Conservation (phyloP, 1,284 basidiomycete genomes). For the Malassezia furfur region DNA sequence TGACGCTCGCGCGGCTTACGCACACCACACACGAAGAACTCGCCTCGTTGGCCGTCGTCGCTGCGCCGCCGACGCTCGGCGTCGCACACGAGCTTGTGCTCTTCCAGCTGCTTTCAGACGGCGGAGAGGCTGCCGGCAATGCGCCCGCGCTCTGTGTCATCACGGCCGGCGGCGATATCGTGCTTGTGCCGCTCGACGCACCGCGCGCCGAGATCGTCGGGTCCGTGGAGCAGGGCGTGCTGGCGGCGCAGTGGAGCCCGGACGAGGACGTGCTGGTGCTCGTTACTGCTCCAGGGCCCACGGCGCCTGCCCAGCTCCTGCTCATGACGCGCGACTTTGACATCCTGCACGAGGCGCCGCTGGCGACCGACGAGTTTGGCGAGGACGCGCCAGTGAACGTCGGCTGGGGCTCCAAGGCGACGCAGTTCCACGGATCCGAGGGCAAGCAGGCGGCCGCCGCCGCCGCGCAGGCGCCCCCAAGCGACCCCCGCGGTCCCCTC, state of each 20-base stretch:
- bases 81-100: slow-evolving; percentile 20
- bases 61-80: not conserved
- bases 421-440: slow-evolving; percentile 92
- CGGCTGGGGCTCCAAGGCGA: slow-evolving; percentile 94
- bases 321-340: slow-evolving; percentile 84
- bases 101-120: slow-evolving; percentile 35
- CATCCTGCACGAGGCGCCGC: slow-evolving; percentile 66
- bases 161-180: slow-evolving; percentile 39
- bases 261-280: slow-evolving; percentile 76
- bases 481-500: slow-evolving; percentile 40
- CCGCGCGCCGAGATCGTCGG: slow-evolving; percentile 52
- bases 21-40: not conserved
- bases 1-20: slow-evolving; percentile 4
- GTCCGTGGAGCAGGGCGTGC: slow-evolving; percentile 71
- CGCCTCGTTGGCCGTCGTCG: slow-evolving; percentile 8
- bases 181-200: slow-evolving; percentile 23
- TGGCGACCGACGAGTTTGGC: slow-evolving; percentile 70
- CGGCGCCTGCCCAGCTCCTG: slow-evolving; percentile 59
- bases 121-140: slow-evolving; percentile 26
- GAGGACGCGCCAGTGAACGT: slow-evolving; percentile 86
- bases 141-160: slow-evolving; percentile 34
- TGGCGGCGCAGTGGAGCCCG: slow-evolving; percentile 76
- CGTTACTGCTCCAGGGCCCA: slow-evolving; percentile 23
- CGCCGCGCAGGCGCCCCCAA: slow-evolving; percentile 51
- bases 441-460: slow-evolving; percentile 70